Percentiles rank a stretch among this genome's conserved stretches.
phyloP scores from a whole-genome alignment of 495 filamentous ascomycete species.

The Peziza echinospora region DNA sequence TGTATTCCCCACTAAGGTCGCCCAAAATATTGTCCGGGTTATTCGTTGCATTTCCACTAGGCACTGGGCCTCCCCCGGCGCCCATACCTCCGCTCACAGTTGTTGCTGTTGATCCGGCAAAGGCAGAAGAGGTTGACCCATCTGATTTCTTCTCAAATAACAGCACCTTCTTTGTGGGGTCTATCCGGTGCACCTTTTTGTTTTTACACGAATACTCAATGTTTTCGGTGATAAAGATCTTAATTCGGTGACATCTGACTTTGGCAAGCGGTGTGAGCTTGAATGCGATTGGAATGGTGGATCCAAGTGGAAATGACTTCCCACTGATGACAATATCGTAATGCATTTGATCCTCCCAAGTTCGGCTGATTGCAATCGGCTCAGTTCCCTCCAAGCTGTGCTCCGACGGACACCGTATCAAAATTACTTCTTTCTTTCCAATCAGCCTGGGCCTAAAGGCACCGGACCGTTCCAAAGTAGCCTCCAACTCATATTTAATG shows the following conservation, averaged over 20 bases:
- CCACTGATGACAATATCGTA: slow-evolving; percentile 98
- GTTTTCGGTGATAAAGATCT: slow-evolving; percentile 84
- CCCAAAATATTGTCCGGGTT: slow-evolving; percentile 53
- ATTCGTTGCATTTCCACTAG: slow-evolving; percentile 23
- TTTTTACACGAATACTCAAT: slow-evolving; percentile 82
- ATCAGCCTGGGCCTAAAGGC: slow-evolving; percentile 81
- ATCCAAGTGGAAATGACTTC: slow-evolving; percentile 87
- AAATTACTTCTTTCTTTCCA: slow-evolving; percentile 60
- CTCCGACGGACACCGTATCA: slow-evolving; percentile 78
- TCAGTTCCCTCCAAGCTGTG: slow-evolving; percentile 83
- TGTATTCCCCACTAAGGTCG: slow-evolving; percentile 42
- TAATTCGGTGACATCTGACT: slow-evolving; percentile 89
- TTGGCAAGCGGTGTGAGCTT: slow-evolving; percentile 91
- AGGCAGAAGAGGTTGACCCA: slow-evolving; percentile 52
- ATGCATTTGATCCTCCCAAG: slow-evolving; percentile 95
- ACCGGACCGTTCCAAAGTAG: slow-evolving; percentile 68
- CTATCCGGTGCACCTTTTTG: slow-evolving; percentile 70
- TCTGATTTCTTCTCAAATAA: slow-evolving; percentile 84
- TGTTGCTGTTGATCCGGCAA: slow-evolving; percentile 55
- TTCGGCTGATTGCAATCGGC: slow-evolving; percentile 87
- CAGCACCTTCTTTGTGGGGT: slow-evolving; percentile 62
- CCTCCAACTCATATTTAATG: slow-evolving; percentile 78
- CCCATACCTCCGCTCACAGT: slow-evolving; percentile 70
- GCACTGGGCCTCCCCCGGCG: slow-evolving; percentile 13
- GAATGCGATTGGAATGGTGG: slow-evolving; percentile 89